Base-by-base conservation (phyloP, 2,329 filamentous ascomycete genomes). In the Fusarium continuum region DNA sequence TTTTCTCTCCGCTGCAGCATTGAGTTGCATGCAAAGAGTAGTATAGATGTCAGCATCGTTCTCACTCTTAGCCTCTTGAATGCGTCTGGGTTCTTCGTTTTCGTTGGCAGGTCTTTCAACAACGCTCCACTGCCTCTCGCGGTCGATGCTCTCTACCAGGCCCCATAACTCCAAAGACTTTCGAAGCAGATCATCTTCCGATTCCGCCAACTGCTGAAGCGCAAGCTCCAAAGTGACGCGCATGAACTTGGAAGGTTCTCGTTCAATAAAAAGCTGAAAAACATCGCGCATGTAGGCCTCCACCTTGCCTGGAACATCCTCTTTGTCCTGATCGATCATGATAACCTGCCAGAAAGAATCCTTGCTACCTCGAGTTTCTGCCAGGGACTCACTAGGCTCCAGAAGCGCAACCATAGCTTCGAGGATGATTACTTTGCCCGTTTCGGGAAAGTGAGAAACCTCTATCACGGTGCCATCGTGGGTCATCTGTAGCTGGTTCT, bases 81-180 rank as follows among this genome's bases (percentile, higher is more conserved):
- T 83, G 64, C 76, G 77, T 14, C 79, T 76, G 13, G 77, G 75
- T 16, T 79, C 74, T 28, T 78, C 74, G 6, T 75, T 77, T 13
- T 79, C 73, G 1, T 75, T 73, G 11, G 77, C 76, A 6, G 79
- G 78, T 61, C 80, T 82, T 54, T 83, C 80, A 5, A 81, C 71
- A 61, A 87, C 84, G 28, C 77, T 80, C 87, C 87, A 89, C 60
- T 85, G 82, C 5, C 85, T 79, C 70, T 89, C 86, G 43, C 85
- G 82, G 70, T 89, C 86, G 55, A 89, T 85, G 39, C 88, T 85
- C 70, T 89, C 86, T 5, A 89, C 85, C 6, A 87, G 78, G 0
- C 85, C 84, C 87, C 87, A 89, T 3, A 89, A 78, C 70, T 89
- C 86, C 5, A 89, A 78, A 2, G 85, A 84, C 55, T 84, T 82